A percentile compares a stretch with the other conserved stretches of the same genome.
Conservation (phyloP, 805 yeast species). For the Candida nemodendra region DNA sequence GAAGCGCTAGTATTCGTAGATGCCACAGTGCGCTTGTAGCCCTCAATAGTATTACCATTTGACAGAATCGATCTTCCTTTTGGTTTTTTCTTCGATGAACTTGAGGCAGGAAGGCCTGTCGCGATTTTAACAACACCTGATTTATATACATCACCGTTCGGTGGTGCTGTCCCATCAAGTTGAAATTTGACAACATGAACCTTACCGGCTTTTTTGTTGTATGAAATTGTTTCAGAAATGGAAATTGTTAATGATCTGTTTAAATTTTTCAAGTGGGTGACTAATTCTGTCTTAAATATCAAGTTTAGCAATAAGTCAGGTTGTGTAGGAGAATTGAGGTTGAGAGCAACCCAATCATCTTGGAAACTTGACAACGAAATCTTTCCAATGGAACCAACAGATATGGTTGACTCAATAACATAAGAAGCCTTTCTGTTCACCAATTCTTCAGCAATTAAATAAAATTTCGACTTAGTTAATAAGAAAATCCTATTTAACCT, state of each 20-base stretch:
- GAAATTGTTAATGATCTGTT: conserved; percentile 58
- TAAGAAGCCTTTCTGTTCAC: conserved; percentile 55
- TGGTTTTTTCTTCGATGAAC: conserved; percentile 75
- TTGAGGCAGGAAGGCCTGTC: conserved; percentile 72
- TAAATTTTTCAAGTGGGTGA: conserved; percentile 66
- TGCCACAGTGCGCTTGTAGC: conserved; percentile 25
- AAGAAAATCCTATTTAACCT: conserved; percentile 72
- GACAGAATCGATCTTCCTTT: conserved; percentile 42
- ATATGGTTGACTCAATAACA: conserved; percentile 60
- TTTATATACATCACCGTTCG: conserved; percentile 72
- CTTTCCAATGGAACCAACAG: conserved; percentile 56
- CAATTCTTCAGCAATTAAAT: conserved; percentile 71
- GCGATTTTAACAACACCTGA: conserved; percentile 83
- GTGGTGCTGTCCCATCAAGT: conserved; percentile 61
- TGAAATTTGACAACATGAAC: conserved; percentile 70
- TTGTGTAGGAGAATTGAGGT: conserved; percentile 49
- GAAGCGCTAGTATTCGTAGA: conserved; percentile 14
- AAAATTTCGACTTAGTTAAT: conserved; percentile 60
- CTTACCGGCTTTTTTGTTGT: conserved; percentile 89
- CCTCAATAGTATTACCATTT: conserved; percentile 25
- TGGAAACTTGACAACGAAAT: conserved; percentile 72
- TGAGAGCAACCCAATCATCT: conserved; percentile 90
- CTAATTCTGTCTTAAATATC: conserved; percentile 84
- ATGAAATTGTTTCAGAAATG: conserved; percentile 70
- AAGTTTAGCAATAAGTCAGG: conserved; percentile 84